These are phyloP conservation scores for Ocimum tenuiflorum DNA, from an alignment of 257 asterid species.

Conservation along the genomic window DNA sequence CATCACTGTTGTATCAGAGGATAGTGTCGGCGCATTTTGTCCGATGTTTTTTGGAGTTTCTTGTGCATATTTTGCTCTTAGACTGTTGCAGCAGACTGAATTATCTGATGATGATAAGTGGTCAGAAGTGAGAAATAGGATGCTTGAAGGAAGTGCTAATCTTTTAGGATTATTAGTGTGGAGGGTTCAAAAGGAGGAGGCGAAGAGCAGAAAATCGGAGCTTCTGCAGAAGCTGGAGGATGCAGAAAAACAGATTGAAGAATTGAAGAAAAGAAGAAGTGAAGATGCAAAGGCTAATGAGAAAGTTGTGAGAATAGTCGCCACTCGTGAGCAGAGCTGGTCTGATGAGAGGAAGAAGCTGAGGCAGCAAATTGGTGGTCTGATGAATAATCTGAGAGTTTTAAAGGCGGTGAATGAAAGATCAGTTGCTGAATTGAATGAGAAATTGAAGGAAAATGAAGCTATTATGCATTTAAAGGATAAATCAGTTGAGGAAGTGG, in stretches of 20 bases:
- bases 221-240: constrained; percentile 43
- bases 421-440: constrained; percentile 42
- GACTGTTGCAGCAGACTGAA: constrained; percentile 46
- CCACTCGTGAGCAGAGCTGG: constrained; percentile 84
- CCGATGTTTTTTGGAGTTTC: constrained; percentile 70
- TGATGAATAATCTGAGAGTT: constrained; percentile 54
- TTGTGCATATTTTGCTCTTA: constrained; percentile 63
- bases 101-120: constrained; percentile 38
- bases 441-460: constrained; percentile 44
- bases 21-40: constrained; percentile 37
- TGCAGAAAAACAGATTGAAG: constrained; percentile 44
- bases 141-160: constrained; percentile 66
- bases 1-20: constrained; percentile 28
- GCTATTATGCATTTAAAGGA: constrained; percentile 44
- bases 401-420: constrained; percentile 35
- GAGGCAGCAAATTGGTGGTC: constrained; percentile 55
- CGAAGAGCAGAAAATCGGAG: constrained; percentile 18
- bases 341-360: constrained; percentile 62
- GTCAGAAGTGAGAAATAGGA: constrained; percentile 45
- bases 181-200: constrained; percentile 44
- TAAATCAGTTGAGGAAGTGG: constrained; percentile 39
- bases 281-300: constrained; percentile 90
- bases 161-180: constrained; percentile 69
- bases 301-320: constrained; percentile 69
- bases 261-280: constrained; percentile 55